Percentiles rank a stretch among this genome's conserved stretches.
phyloP scores from a whole-genome alignment of 2,329 filamentous ascomycete genomes.

The Bipolaris oryzae region DNA sequence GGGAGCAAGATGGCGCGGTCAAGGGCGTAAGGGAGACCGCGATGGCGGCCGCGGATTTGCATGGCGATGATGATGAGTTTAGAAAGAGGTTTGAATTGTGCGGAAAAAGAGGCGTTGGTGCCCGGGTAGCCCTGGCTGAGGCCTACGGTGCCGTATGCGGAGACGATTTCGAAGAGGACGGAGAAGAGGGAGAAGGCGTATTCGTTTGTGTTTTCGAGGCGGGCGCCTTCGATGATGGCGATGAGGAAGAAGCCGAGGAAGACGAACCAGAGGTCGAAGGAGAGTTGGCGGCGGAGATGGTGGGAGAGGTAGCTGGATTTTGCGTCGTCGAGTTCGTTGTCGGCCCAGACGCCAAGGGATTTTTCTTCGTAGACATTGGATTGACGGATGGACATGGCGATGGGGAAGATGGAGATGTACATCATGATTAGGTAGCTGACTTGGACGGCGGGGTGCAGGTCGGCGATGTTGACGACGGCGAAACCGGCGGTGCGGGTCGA shows the following conservation, averaged over 20 bases:
- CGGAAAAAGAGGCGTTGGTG: constrained; percentile 80
- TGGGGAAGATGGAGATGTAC: constrained; percentile 97
- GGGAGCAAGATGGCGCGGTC: constrained; percentile 74
- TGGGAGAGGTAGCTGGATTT: constrained; percentile 84
- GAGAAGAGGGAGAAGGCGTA: constrained; percentile 58
- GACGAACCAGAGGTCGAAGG: constrained; percentile 97
- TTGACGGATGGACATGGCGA: constrained; percentile 90
- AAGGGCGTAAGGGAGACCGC: constrained; percentile 69
- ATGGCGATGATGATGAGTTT: constrained; percentile 71
- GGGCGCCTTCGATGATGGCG: constrained; percentile 79
- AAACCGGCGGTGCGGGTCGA: constrained; percentile 92
- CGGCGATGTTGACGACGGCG: constrained; percentile 75
- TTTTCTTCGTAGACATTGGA: constrained; percentile 98
- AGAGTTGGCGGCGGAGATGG: constrained; percentile 90
- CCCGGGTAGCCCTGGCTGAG: constrained; percentile 81
- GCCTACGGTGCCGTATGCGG: constrained; percentile 80
- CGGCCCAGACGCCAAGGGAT: constrained; percentile 74
- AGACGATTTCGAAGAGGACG: constrained; percentile 51
- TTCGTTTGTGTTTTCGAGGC: constrained; percentile 67
- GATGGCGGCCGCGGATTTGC: constrained; percentile 69
- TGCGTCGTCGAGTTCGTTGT: constrained; percentile 57
- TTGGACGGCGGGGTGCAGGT: constrained; percentile 87
- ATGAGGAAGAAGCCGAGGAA: constrained; percentile 94
- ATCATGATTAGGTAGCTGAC: constrained; percentile 98
- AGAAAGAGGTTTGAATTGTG: constrained; percentile 75